phyloP scores from a whole-genome alignment of 345 rosid genomes.

The Heritiera fomes region DNA sequence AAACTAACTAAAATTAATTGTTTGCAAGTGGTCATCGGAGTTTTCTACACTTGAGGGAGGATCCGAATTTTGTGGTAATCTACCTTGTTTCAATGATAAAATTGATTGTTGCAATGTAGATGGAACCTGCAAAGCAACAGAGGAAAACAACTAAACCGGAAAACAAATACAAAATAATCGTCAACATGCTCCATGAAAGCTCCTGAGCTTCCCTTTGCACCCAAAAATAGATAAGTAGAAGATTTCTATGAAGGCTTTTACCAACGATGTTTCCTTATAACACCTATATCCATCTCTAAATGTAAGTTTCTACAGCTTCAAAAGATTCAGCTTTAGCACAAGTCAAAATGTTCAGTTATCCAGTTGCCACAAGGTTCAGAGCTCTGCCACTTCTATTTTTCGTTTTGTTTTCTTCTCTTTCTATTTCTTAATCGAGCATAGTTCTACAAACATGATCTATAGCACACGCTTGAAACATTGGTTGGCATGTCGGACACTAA shows the following conservation, averaged over 20 bases:
- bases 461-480: neutral
- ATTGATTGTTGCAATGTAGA: no score
- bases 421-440: no score
- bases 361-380: neutral
- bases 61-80: no score
- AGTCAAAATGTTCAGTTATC: neutral
- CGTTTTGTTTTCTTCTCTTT: neutral
- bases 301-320: neutral
- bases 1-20: no score
- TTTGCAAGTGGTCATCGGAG: no score
- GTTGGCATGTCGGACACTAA: neutral
- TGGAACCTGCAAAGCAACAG: no score
- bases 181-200: neutral
- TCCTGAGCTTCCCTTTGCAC: neutral
- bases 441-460: slow-evolving; percentile 5
- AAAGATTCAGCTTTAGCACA: slow-evolving; percentile 13
- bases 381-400: neutral
- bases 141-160: no score
- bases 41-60: no score
- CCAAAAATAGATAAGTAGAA: neutral
- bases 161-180: neutral
- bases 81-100: no score
- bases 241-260: neutral
- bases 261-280: no score
- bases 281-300: neutral